Evolutionary conservation across 768 basidiomycete species (phyloP).

Genomic region (Ramaria rubella): DNA sequence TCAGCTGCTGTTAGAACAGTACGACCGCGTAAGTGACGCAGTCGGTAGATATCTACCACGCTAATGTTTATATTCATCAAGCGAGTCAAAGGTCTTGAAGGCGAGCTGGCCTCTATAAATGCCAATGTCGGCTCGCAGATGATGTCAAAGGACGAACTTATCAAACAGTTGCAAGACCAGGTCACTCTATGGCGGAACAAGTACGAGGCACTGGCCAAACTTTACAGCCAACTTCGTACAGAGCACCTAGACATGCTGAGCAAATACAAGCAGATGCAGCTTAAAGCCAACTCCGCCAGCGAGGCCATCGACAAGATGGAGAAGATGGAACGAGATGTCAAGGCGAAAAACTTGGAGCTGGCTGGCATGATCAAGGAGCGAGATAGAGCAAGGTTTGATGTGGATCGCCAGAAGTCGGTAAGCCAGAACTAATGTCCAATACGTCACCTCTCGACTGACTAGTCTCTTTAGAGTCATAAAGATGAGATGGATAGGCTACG

Average conservation of each 20-base stretch:
- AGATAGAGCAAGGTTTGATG: slow-evolving; percentile 90
- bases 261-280: slow-evolving; percentile 95
- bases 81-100: slow-evolving; percentile 94
- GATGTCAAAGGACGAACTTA: slow-evolving; percentile 88
- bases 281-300: slow-evolving; percentile 97
- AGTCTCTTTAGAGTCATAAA: slow-evolving; percentile 57
- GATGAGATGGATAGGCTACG: slow-evolving; percentile 91
- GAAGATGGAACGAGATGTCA: slow-evolving; percentile 95
- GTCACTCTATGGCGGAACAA: slow-evolving; percentile 97
- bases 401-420: slow-evolving; percentile 83
- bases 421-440: slow-evolving; percentile 13
- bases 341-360: slow-evolving; percentile 96
- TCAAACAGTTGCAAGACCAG: slow-evolving; percentile 93
- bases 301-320: slow-evolving; percentile 99
- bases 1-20: slow-evolving; percentile 95
- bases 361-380: slow-evolving; percentile 99
- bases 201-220: slow-evolving; percentile 95
- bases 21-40: slow-evolving; percentile 71
- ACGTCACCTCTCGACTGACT: neutral
- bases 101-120: slow-evolving; percentile 70
- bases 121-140: slow-evolving; percentile 81
- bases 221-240: slow-evolving; percentile 95
- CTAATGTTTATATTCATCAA: slow-evolving; percentile 25
- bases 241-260: slow-evolving; percentile 96
- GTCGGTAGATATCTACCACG: neutral